Conservation (phyloP, 192 early-diverging fungal species). For the Chytriomyces sp. region DNA sequence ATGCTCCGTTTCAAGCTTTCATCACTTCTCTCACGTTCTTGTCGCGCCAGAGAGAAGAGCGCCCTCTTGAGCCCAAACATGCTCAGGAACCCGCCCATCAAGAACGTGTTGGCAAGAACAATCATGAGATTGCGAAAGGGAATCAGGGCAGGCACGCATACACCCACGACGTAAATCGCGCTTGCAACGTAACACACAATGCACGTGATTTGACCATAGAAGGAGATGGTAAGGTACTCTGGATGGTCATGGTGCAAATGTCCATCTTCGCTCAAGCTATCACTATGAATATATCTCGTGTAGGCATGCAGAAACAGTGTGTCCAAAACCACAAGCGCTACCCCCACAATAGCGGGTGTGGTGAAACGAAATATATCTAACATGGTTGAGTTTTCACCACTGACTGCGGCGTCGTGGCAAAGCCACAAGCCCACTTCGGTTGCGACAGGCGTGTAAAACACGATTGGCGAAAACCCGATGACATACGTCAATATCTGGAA, state of each 20-base stretch:
- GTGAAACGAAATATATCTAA: neutral
- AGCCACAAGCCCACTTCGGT: neutral
- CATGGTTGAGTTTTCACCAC: no score
- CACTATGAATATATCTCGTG: neutral
- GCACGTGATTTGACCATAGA: neutral
- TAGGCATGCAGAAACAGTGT: neutral
- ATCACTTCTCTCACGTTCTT: neutral
- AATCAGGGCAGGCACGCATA: neutral
- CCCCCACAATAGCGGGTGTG: neutral
- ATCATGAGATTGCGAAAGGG: neutral
- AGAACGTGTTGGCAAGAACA: neutral
- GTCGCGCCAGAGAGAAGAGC: neutral
- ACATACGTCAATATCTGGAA: neutral
- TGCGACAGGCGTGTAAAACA: constrained; percentile 15
- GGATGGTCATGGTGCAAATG: neutral
- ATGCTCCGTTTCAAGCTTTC: neutral
- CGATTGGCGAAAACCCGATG: neutral
- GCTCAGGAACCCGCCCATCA: neutral
- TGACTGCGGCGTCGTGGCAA: neutral
- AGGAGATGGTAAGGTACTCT: neutral
- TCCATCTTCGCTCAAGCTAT: neutral
- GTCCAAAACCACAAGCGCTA: neutral
- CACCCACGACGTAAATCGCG: neutral
- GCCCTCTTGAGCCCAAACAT: neutral
- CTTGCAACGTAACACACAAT: neutral